A percentile compares a stretch with the other conserved stretches of the same genome.
Evolutionary conservation across 2,329 filamentous ascomycete genomes (phyloP).

Genomic region (Escovopsis sp.): DNA sequence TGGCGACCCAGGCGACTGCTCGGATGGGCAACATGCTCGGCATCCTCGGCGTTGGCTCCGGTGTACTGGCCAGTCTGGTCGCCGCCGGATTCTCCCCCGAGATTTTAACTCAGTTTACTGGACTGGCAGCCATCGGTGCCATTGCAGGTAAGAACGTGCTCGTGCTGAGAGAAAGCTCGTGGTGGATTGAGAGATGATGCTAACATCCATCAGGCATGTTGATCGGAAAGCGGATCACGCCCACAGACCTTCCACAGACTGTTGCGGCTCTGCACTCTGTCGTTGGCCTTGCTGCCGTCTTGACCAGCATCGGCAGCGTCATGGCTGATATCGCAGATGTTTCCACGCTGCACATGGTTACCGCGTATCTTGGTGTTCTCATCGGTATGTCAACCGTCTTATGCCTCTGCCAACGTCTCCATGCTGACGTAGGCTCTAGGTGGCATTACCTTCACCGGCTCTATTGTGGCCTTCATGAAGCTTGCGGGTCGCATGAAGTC

Average conservation of each 20-base stretch:
- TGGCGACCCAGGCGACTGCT: constrained; percentile 71
- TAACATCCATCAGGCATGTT: constrained; percentile 38
- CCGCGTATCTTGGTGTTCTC: constrained; percentile 71
- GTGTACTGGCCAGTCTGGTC: constrained; percentile 67
- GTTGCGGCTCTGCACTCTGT: constrained; percentile 83
- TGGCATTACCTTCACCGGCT: constrained; percentile 83
- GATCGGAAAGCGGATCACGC: constrained; percentile 76
- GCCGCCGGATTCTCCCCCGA: constrained; percentile 71
- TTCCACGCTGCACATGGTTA: constrained; percentile 69
- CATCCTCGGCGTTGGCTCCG: constrained; percentile 70
- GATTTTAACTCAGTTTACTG: constrained; percentile 66
- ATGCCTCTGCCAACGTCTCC: neutral
- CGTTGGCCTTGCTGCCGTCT: constrained; percentile 73
- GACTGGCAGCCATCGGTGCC: constrained; percentile 56
- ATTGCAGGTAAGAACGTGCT: constrained; percentile 33
- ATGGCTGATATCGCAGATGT: constrained; percentile 58
- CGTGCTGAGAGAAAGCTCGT: neutral
- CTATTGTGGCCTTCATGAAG: constrained; percentile 80
- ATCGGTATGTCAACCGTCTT: constrained; percentile 37
- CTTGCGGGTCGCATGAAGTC: constrained; percentile 73
- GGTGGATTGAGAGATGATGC: neutral
- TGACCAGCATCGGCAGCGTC: constrained; percentile 80
- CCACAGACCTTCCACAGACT: constrained; percentile 77
- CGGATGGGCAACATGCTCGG: constrained; percentile 76
- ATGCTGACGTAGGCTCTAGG: constrained; percentile 18